Percentiles rank a stretch among this genome's conserved stretches.
Conservation (phyloP, 768 basidiomycete genomes). For the Boletellus sp. region DNA sequence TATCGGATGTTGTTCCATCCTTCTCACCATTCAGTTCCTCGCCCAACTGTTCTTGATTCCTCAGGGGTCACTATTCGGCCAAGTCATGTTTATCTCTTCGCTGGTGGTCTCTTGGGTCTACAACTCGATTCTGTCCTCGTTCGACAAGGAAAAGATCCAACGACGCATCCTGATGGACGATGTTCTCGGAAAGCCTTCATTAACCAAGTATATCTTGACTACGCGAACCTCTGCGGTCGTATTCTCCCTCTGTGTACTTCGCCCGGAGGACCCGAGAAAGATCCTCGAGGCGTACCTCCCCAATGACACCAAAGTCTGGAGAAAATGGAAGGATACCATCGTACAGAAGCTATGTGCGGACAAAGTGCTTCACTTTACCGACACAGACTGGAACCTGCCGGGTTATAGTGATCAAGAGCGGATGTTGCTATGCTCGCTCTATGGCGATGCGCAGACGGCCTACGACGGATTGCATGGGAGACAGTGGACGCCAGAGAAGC, state of each 20-base stretch:
- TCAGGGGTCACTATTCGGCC: conserved; percentile 26
- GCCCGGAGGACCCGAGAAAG: not conserved
- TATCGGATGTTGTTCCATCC: conserved; percentile 20
- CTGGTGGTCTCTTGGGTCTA: conserved; percentile 26
- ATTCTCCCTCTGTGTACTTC: conserved; percentile 14
- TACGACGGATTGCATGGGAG: no score
- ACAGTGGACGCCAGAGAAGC: no score
- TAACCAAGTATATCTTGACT: conserved; percentile 15
- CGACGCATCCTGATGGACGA: conserved; percentile 8
- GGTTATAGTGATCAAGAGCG: no score
- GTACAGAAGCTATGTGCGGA: not conserved
- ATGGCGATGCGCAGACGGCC: no score
- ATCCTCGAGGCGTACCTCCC: conserved; percentile 16
- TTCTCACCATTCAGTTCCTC: conserved; percentile 23
- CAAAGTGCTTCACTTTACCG: no score
- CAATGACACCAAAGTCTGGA: conserved; percentile 22
- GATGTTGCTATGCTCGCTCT: no score
- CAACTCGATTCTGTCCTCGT: conserved; percentile 19
- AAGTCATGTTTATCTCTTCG: conserved; percentile 29
- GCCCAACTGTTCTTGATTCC: conserved; percentile 30
- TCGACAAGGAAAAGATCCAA: conserved; percentile 31
- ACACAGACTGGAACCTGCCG: no score
- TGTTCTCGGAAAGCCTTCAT: conserved; percentile 8
- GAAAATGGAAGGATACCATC: conserved; percentile 16
- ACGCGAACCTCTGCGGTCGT: conserved; percentile 18